Conservation (phyloP, 129 eudicot genomes). For the Pulicaria dysenterica region DNA sequence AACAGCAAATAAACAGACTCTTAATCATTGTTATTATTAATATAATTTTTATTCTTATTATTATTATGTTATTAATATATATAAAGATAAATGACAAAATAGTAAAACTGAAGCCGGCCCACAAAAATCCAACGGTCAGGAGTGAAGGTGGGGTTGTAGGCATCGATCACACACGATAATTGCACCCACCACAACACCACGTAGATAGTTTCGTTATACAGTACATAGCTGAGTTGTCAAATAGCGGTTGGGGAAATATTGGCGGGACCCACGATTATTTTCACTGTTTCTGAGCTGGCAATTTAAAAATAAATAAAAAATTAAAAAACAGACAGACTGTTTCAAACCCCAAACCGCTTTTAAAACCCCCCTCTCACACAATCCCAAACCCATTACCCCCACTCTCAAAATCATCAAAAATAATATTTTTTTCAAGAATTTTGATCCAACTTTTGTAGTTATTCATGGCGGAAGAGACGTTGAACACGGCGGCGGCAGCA, state of each 20-base stretch:
- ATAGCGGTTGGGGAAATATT: conserved; percentile 61
- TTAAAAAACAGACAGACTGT: conserved; percentile 51
- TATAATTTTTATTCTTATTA: background rate
- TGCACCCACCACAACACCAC: conserved; percentile 30
- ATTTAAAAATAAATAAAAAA: conserved; percentile 6
- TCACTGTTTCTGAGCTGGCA: conserved; percentile 36
- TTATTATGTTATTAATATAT: background rate
- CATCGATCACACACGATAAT: conserved; percentile 41
- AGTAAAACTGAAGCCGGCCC: conserved; percentile 13
- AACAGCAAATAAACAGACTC: no score
- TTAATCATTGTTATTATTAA: no score
- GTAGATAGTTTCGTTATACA: conserved; percentile 58
- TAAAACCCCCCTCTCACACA: conserved; percentile 39
- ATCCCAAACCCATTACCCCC: conserved; percentile 18
- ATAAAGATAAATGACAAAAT: background rate
- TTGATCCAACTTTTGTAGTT: background rate
- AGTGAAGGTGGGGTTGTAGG: conserved; percentile 27
- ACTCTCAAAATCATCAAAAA: conserved; percentile 30
- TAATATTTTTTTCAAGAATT: background rate
- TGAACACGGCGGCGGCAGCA: conserved; percentile 42
- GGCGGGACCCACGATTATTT: conserved; percentile 56
- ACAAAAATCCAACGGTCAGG: conserved; percentile 41
- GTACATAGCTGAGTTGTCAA: conserved; percentile 64
- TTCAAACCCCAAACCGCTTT: conserved; percentile 39
- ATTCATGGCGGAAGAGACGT: conserved; percentile 67